Conservation (phyloP, 2,329 filamentous ascomycete species). For the Colletotrichum sp. region DNA sequence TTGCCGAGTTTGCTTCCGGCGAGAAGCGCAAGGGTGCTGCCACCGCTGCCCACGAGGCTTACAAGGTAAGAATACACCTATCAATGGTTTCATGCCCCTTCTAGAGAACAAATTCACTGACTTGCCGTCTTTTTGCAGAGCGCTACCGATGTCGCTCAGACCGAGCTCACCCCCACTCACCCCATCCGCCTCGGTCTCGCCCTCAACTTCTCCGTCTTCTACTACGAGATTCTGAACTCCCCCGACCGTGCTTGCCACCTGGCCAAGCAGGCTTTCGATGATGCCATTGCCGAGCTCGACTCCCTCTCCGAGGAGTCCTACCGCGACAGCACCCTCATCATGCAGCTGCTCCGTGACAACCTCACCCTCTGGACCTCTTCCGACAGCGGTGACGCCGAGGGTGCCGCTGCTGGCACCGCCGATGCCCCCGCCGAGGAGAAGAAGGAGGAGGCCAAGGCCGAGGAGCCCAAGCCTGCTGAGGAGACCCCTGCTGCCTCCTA, state of each 20-base stretch:
- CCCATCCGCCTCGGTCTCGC: slow-evolving; percentile 97
- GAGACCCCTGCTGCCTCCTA: slow-evolving; percentile 58
- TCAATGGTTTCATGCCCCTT: background rate
- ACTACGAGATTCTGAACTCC: slow-evolving; percentile 99
- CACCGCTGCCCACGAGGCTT: slow-evolving; percentile 88
- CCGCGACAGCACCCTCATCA: slow-evolving; percentile 98
- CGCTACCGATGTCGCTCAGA: slow-evolving; percentile 97
- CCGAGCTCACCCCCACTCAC: slow-evolving; percentile 95
- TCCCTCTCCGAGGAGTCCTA: slow-evolving; percentile 97
- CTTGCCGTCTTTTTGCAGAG: slow-evolving; percentile 59
- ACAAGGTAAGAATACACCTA: slow-evolving; percentile 76
- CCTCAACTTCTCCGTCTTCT: slow-evolving; percentile 99
- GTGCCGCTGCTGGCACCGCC: slow-evolving; percentile 62
- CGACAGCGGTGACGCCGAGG: slow-evolving; percentile 81
- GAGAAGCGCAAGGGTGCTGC: slow-evolving; percentile 92
- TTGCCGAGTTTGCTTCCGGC: slow-evolving; percentile 90
- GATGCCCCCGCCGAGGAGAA: slow-evolving; percentile 65
- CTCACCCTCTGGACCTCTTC: slow-evolving; percentile 97
- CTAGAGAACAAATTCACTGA: background rate
- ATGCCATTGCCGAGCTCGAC: slow-evolving; percentile 98
- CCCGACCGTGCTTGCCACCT: slow-evolving; percentile 97
- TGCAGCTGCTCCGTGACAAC: slow-evolving; percentile 98
- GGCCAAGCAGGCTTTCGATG: slow-evolving; percentile 98
- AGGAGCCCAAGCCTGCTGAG: slow-evolving; percentile 39
- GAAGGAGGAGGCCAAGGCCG: slow-evolving; percentile 58